phyloP scores from a whole-genome alignment of 495 filamentous ascomycete genomes.

The Geopyxis carbonaria region DNA sequence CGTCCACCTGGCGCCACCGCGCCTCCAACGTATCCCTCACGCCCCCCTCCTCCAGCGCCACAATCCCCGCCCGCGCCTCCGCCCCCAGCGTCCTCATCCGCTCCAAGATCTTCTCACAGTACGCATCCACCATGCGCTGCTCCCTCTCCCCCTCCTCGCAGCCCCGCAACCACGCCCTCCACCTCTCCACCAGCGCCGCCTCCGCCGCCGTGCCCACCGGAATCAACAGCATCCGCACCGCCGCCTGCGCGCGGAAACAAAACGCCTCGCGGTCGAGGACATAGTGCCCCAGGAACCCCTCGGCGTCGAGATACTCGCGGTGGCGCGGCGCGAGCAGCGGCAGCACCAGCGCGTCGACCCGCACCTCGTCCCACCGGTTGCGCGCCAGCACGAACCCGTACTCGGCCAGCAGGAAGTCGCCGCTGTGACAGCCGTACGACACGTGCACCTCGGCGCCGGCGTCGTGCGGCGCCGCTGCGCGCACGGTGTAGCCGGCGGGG shows the following conservation, averaged over 20 bases:
- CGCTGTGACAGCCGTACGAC: conserved; percentile 61
- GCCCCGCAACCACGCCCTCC: conserved; percentile 12
- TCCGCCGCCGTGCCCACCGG: conserved; percentile 8
- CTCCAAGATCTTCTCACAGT: conserved; percentile 7
- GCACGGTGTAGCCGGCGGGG: conserved; percentile 37
- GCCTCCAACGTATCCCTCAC: conserved; percentile 9
- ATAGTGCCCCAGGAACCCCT: conserved; percentile 53
- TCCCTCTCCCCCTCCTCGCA: conserved; percentile 19
- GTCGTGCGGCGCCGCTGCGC: conserved; percentile 36
- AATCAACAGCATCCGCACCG: conserved; percentile 35
- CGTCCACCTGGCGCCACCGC: conserved; percentile 15
- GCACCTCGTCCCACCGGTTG: conserved; percentile 51
- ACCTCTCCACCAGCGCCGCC: conserved; percentile 6
- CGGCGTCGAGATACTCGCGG: conserved; percentile 35
- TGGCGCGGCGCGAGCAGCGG: conserved; percentile 32
- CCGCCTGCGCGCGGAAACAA: conserved; percentile 58
- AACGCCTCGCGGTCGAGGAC: conserved; percentile 41
- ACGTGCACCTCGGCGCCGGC: conserved; percentile 56
- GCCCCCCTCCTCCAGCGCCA: conserved; percentile 6
- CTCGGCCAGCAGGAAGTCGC: conserved; percentile 66
- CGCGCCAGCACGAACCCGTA: conserved; percentile 59
- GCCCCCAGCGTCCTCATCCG: conserved; percentile 5
- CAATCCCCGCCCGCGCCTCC: conserved; percentile 5
- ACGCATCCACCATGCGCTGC: conserved; percentile 16
- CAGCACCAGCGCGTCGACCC: conserved; percentile 52